Base-by-base conservation (phyloP, 148 eudicot genomes). In the Fagopyrum tataricum region DNA sequence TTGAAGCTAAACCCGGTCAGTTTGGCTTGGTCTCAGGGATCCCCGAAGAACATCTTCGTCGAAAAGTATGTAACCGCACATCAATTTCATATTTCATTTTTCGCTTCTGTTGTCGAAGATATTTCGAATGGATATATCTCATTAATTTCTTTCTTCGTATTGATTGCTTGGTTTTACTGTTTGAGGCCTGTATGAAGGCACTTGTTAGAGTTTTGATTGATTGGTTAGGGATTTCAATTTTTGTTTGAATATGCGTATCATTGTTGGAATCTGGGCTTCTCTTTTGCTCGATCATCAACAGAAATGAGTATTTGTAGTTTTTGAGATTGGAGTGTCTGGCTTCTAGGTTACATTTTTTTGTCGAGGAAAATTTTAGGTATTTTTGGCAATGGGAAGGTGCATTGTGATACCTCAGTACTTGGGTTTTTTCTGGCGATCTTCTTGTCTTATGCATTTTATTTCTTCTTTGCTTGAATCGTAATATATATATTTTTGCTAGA, bases 21-120 rank as follows among this genome's bases (percentile, higher is more conserved):
- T 76, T 89, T 78, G 93, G 93, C 17, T 55, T 58, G 31, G 88
- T 86, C 66, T 89, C 90, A 17, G 93, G 93, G 6, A 89, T 89
- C 14, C 90, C 93, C 9, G 81, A 89, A 12, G 90, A 89, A 69
- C 93, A 89, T 68, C 93, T 86, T 68, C 78, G 77, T 49, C 74
- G 93, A 49, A 84, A 74, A 82, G 93, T 89, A 79, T 42, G 56
- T 31, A 24, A 6, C n/a, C 48, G 67, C 9, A 9, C 72, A 41
- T 44, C 66, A 59, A 0, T 59, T 56, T 59, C 66, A n/a, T 59
- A 59, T 82, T 78, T 84, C 81, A 47, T 21, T 2, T 13, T 2
- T 48, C 0, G 4, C 26, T n/a, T 23, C 61, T 72, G 26, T 20
- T 46, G 6, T 20, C n/a, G 64, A 56, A 17, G 31, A 56, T 20